Evolutionary conservation across 768 basidiomycete genomes (phyloP), one percentile per base, ranked within the genome.

Genomic region (Amanita fuliginea): DNA sequence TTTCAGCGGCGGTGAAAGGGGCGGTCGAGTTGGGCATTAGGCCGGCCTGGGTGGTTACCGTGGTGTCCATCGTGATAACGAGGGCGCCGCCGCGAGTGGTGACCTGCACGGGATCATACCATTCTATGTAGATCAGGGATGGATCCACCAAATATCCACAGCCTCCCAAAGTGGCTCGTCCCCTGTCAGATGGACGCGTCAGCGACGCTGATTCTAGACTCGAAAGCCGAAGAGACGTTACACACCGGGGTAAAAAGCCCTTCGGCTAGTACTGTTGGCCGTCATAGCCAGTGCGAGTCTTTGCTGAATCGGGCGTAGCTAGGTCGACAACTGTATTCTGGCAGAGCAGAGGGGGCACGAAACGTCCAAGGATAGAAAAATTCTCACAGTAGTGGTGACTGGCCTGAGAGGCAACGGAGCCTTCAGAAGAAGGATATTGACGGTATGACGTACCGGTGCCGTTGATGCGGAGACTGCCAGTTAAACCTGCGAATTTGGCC

Each of bases 131-230:
- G 51, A 59, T 90, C 86, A 3, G 56, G 65, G 0, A 86, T 88
- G 5, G 74, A 70, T 53, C 81, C 76, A 89, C 78, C 86, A 86
- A 4, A 83, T 57, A 55, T 83, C 76, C 8, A 70, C 80, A 0
- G 80, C 83, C 64, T 86, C 83, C 83, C 82, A 84, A 61, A 63
- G 81, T 0, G 79, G 77, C 52, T 82, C 81, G 60, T 83, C 79
- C 37, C 79, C 83, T 61, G 45, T 18, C 26, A 19, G 18, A 24
- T 40, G 19, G 24, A 34, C 24, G 35, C 44, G 51, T 49, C 42
- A 45, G 46, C 28, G 5, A 24, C 22, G 5, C 22, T 24, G 22
- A 48, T 35, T 46, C 10, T 11, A 30, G 9, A 30, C 30, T 30
- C 9, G 9, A 3, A 11, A 10, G 10, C 30, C 30, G 30, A 30